Base-by-base conservation (phyloP, 208 protist species). In the Borovskyia barvae region DNA sequence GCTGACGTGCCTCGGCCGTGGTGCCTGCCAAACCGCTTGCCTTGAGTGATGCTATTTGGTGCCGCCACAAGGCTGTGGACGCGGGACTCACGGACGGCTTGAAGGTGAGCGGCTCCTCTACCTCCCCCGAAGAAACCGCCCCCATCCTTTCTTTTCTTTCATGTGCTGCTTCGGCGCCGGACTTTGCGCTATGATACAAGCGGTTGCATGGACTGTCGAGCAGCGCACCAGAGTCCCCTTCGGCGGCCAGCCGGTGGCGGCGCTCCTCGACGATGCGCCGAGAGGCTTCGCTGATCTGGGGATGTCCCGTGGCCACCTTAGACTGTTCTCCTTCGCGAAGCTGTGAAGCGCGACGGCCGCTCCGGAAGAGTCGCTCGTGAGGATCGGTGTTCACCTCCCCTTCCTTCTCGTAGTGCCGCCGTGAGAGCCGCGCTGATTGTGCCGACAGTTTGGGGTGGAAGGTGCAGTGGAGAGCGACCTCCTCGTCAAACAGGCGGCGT, bases 291-390 rank as follows among this genome's bases (percentile, higher is more conserved):
- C 54, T 83, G 43, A 83, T 80, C 33, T 63, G 50, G 17, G 73
- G 73, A 11, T 46, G 43, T 11, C 45, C 42, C 2, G n/a, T 57
- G 35, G 14, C 49, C 35, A 40, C 25, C 46, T 29, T 46, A 35
- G 20, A 25, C 40, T 30, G 20, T 7, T 32, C 17, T 8, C 40
- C 17, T 40, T 77, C 66, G 22, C 71, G 67, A 43, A 59, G 72
- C 36, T 64, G 68, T 4, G 66, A 66, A 11, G 41, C 5, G 43
- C 63, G 64, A 30, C 50, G 53, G 3, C 52, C 26, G 65, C 86
- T 79, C 46, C 43, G 66, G 69, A 75, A 86, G 24, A 92, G 72
- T 0, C 85, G 74, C 11, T 83, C 80, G 61, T 86, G 53, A 11
- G 63, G 46, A 15, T 51, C 33, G 17, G 40, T 42, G 29, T 28